Evolutionary conservation across 495 filamentous ascomycete species (phyloP), one percentile per base, ranked within the genome.

Genomic region (Xylaria curta): DNA sequence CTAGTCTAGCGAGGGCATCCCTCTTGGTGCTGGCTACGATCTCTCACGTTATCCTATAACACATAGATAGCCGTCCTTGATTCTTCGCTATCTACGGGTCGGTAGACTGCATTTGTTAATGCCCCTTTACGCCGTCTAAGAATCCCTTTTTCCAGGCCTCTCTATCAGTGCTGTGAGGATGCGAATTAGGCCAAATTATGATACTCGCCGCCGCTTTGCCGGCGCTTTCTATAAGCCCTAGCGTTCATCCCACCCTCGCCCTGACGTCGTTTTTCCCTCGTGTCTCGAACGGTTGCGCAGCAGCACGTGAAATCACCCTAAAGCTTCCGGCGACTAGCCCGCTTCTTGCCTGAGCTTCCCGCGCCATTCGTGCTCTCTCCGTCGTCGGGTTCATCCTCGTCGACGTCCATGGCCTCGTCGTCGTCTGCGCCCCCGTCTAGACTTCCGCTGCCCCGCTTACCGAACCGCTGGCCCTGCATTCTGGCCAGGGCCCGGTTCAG

Each of bases 371-470:
- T 31, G 28, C 42, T 73, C 6, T 80, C 79, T 6, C 73, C 81
- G 1, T 76, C 81, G 0, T 80, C 82, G 0, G 71, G 76, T 4
- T 83, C 81, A 12, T 83, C 78, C 26, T 88, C 88, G 74, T 89
- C 86, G n/a, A 88, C 47, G 67, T 91, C 90, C 84, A 89, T 87
- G 26, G 80, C 82, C 72, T 88, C 87, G 47, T 87, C 89, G 9
- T 87, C 84, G 1, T 84, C 85, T 72, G 84, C 81, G 62, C 85
- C 83, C 21, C 84, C 81, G 24, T 84, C 85, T 56, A 85, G 80
- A 61, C 82, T 82, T 13, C 82, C 82, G 72, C 84, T 84, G 0
- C 80, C 76, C 6, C 82, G 78, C 78, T 85, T 85, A 10, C 76
- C 75, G 68, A 73, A 79, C 9, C 80, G 75, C 53, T 70, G 65